Evolutionary conservation across 768 basidiomycete genomes (phyloP), one percentile per base, ranked within the genome.

Genomic region (Auricularia sp.): DNA sequence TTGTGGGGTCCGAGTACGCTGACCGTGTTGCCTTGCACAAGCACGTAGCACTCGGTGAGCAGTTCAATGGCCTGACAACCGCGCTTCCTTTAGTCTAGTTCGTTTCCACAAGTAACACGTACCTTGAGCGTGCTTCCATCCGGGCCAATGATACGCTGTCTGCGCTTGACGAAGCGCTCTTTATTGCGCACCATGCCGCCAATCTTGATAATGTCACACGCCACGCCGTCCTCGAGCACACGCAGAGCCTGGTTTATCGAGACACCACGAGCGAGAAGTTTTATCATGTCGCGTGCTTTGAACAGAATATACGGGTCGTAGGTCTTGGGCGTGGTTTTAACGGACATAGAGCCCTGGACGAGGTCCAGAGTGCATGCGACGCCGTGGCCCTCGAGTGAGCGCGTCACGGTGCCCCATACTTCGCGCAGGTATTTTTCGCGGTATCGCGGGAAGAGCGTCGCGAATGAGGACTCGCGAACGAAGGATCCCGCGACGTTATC

Each of bases 191-290:
- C 91, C 63, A 96, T 74, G 70, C 83, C 95, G 16, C 97, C 96
- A 67, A 98, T 98, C 77, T 98, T 98, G 74, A 99, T 98, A 68
- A 99, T 95, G 75, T 99, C 97, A 74, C 94, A 97, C 2, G 94
- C 91, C 24, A 90, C 81, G 59, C 82, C 82, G 73, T 99, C 97
- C 65, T 97, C 88, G 64, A 99, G 77, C 54, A 98, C 86, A 74
- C 94, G 94, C 63, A 90, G 83, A 0, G 94, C 95, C 73, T 96
- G 90, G 4, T 79, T 85, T 62, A 94, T 74, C 16, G 91, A 82
- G 34, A 99, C 95, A 47, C 93, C 92, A 73, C 97, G 86, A 33
- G 97, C 93, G 34, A 99, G 83, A 3, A 99, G 83, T 74, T 98
- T 98, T 69, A 98, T 84, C 80, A 98, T 81, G 75, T 99, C 97